phyloP scores from a whole-genome alignment of 345 rosid species.

The Barbarea vulgaris region DNA sequence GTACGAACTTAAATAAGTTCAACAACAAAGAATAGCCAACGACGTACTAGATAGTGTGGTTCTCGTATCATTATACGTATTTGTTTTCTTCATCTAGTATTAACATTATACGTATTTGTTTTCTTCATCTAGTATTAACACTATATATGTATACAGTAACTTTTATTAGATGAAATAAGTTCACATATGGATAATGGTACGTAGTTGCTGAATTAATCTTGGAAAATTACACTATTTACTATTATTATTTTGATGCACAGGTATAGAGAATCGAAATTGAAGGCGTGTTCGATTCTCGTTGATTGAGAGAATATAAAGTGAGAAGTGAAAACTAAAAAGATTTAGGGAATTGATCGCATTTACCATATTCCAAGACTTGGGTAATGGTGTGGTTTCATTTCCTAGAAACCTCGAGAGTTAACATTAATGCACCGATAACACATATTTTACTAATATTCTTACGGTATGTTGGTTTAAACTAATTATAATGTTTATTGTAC shows the following conservation, averaged over 20 bases:
- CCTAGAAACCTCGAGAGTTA: slow-evolving; percentile 40
- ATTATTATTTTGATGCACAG: slow-evolving; percentile 27
- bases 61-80: too few species aligned
- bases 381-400: slow-evolving; percentile 36
- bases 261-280: slow-evolving; percentile 32
- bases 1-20: too few species aligned
- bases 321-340: slow-evolving; percentile 34
- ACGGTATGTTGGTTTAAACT: slow-evolving; percentile 21
- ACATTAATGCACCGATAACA: slow-evolving; percentile 39
- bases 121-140: not conserved
- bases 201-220: slow-evolving; percentile 11
- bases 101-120: not conserved
- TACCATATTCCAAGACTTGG: slow-evolving; percentile 37
- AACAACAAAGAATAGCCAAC: too few species aligned
- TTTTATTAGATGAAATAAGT: not conserved
- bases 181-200: slow-evolving; percentile 21
- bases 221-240: not conserved
- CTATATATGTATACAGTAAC: not conserved
- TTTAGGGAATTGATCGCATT: slow-evolving; percentile 38
- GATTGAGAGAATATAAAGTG: slow-evolving; percentile 23
- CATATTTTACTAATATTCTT: not conserved
- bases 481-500: not conserved
- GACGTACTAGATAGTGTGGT: too few species aligned
- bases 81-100: not conserved
- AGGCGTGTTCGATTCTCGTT: slow-evolving; percentile 41